Percentiles rank a stretch among this genome's conserved stretches.
Conservation (phyloP, 257 asterid genomes). For the Handroanthus guayacan region DNA sequence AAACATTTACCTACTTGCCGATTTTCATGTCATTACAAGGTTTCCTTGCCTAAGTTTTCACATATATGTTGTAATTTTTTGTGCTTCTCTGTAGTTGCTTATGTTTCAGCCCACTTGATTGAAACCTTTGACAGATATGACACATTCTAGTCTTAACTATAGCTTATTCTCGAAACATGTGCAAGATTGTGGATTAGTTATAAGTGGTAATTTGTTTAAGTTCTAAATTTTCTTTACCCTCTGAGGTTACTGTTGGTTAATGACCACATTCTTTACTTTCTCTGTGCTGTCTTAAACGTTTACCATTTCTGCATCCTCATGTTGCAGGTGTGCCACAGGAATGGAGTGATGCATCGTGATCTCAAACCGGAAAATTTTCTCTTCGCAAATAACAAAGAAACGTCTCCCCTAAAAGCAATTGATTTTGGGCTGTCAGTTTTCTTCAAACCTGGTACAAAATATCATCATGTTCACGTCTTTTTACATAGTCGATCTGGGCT, state of each 20-base stretch:
- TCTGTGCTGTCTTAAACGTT: not conserved
- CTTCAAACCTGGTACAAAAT: conserved; percentile 66
- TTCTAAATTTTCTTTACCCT: not conserved
- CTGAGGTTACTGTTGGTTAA: not conserved
- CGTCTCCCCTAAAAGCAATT: conserved; percentile 65
- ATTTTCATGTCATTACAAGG: not conserved
- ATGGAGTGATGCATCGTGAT: conserved; percentile 75
- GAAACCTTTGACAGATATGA: not conserved
- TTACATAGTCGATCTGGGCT: not conserved
- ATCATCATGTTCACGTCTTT: not conserved
- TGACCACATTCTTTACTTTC: conserved; percentile 5
- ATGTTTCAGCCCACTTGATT: not conserved
- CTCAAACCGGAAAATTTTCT: conserved; percentile 79
- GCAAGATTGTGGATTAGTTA: not conserved
- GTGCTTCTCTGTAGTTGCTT: not conserved
- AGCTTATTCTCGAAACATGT: not conserved
- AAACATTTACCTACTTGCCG: not conserved
- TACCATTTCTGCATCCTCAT: conserved; percentile 5
- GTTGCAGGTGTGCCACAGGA: conserved; percentile 62
- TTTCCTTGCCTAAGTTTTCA: not conserved
- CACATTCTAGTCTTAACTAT: too few relatives aligned
- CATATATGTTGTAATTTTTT: not conserved
- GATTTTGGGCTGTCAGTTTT: conserved; percentile 74
- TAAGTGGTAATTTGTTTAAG: not conserved
- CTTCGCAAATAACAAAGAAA: conserved; percentile 69